Evolutionary conservation across 2,329 filamentous ascomycete genomes (phyloP), one percentile per base, ranked within the genome.

Genomic region (Claviceps arundinis): DNA sequence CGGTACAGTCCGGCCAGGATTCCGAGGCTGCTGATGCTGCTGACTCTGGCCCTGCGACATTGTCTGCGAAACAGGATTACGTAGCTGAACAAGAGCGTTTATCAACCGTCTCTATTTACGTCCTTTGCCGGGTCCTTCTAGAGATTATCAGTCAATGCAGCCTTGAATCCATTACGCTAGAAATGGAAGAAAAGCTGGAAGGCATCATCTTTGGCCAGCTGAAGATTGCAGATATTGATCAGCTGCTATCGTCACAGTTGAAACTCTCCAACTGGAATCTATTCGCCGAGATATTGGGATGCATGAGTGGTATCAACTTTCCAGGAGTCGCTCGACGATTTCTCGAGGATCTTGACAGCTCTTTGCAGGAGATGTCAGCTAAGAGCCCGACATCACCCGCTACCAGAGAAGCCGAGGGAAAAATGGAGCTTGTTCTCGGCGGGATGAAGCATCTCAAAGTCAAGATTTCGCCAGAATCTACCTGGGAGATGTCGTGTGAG

Each of bases 131-230:
- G 34, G 91, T 97, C 7, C 73, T 98, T 48, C 85, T 96, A 52
- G 89, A 97, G 65, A 90, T 98, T 48, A 93, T 97, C 65, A 84
- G 85, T 41, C 89, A 97, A 66, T 96, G 89, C 61, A 90, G 78
- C 30, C 71, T 97, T 45, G 77, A 82, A 37, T 85, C 82, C 19
- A 88, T 98, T 58, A 95, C 87, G 5, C 75, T 82, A 1, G 91
- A 96, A 59, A 95, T 96, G 81, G 90, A 94, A 55, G 88, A 93
- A 56, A 91, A 94, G 59, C 75, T 98, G 4, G 91, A 97, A 64
- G 88, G 84, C 56, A 95, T 98, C 55, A 95, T 98, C 51, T 98
- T 97, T 65, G 85, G 85, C n/a, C 93, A 97, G 65, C 75, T 98
- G 9, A 94, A 90, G 62, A 86, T 85, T 46, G 85, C 89, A 7